Percentiles rank a stretch among this genome's conserved stretches.
These are phyloP conservation scores for Diplodia sapinea DNA, from an alignment of 2,329 filamentous ascomycete species.

Conservation along the genomic window DNA sequence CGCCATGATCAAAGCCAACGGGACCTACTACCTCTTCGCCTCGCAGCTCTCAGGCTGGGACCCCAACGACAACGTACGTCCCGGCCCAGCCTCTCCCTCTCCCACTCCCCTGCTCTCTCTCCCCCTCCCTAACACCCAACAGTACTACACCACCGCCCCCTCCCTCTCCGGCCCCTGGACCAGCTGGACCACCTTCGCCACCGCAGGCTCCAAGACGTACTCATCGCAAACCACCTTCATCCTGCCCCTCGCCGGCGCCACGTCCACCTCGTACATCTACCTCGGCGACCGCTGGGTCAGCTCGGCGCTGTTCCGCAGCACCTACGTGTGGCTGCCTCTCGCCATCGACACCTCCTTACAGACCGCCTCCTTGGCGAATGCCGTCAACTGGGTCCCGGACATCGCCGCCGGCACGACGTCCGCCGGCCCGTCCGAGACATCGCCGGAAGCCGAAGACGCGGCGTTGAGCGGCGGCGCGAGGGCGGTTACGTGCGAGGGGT, in stretches of 20 bases:
- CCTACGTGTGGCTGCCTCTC: conserved; percentile 70
- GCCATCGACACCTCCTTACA: conserved; percentile 55
- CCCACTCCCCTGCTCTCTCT: too few species aligned
- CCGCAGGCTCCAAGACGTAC: conserved; percentile 63
- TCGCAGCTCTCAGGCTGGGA: conserved; percentile 54
- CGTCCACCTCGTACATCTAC: conserved; percentile 58
- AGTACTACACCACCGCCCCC: conserved; percentile 63
- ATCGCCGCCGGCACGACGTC: conserved; percentile 53
- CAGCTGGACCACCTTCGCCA: conserved; percentile 64
- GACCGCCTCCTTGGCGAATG: conserved; percentile 57
- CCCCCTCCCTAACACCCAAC: background rate
- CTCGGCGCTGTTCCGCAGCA: conserved; percentile 64
- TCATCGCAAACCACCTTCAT: conserved; percentile 66
- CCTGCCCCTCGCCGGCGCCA: conserved; percentile 47
- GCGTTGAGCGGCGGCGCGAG: conserved; percentile 55
- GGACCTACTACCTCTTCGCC: conserved; percentile 69
- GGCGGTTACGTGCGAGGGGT: conserved; percentile 63
- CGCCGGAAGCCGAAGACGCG: conserved; percentile 60
- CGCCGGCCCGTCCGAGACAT: conserved; percentile 53
- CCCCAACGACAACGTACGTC: conserved; percentile 63
- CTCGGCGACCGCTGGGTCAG: conserved; percentile 71
- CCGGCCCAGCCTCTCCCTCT: too few species aligned
- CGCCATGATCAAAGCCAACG: conserved; percentile 65
- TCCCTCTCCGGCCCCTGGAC: conserved; percentile 67
- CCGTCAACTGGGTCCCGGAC: conserved; percentile 62